phyloP scores from a whole-genome alignment of 345 rosid species.

The Clarkia xantiana region DNA sequence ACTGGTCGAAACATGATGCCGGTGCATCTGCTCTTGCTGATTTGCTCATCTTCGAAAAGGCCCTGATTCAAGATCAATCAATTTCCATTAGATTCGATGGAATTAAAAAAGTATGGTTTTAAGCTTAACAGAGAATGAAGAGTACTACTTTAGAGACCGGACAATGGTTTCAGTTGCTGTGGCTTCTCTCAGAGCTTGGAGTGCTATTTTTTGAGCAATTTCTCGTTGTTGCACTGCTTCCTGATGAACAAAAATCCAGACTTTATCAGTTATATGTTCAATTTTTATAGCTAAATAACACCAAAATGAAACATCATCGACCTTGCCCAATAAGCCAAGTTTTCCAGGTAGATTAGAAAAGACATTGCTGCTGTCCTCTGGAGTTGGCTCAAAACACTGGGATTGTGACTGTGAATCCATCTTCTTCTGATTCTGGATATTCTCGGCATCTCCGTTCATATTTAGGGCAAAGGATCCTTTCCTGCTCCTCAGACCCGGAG shows the following conservation, averaged over 20 bases:
- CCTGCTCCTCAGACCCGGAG: constrained; percentile 23
- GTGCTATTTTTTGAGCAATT: constrained; percentile 67
- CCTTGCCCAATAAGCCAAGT: constrained; percentile 58
- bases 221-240: constrained; percentile 70
- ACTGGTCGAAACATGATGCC: constrained; percentile 44
- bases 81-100: not conserved
- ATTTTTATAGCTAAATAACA: not conserved
- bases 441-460: constrained; percentile 20
- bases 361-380: constrained; percentile 19
- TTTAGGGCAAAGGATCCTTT: constrained; percentile 23
- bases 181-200: constrained; percentile 77
- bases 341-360: constrained; percentile 45
- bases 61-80: too few relatives aligned
- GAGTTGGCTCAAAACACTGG: constrained; percentile 14
- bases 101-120: too few relatives aligned
- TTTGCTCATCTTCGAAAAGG: constrained; percentile 22
- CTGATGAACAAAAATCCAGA: constrained; percentile 21
- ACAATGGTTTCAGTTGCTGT: constrained; percentile 51
- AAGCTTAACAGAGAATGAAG: not conserved
- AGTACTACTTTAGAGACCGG: constrained; percentile 55
- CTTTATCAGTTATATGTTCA: not conserved
- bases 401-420: constrained; percentile 13
- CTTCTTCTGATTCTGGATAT: constrained; percentile 9
- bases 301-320: constrained; percentile 8
- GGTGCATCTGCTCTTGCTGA: constrained; percentile 67